A percentile compares a stretch with the other conserved stretches of the same genome.
These are phyloP conservation scores for Fonsecaea nubica DNA, from an alignment of 2,329 filamentous ascomycete genomes.

Conservation along the genomic window DNA sequence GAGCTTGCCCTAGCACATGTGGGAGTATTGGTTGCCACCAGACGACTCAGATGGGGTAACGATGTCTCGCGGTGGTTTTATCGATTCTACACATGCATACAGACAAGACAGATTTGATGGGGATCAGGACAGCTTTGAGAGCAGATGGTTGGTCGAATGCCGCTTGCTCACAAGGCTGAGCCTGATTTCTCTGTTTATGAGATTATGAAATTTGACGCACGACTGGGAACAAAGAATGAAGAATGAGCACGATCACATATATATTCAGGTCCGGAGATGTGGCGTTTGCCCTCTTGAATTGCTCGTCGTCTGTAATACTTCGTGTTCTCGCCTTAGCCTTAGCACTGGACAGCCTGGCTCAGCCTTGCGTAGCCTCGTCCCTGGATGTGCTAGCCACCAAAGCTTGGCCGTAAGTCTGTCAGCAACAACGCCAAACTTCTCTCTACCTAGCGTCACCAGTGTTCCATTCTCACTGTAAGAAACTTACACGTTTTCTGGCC, in stretches of 20 bases:
- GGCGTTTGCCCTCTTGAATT: background rate
- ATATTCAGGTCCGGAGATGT: background rate
- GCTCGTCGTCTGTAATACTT: background rate
- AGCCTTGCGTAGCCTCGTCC: background rate
- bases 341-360: background rate
- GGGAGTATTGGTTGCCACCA: background rate
- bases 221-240: background rate
- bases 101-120: constrained; percentile 4
- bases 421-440: background rate
- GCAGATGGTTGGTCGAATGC: background rate
- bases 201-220: constrained; percentile 7
- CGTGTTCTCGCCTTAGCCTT: background rate
- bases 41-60: background rate
- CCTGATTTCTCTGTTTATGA: constrained; percentile 7
- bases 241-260: background rate
- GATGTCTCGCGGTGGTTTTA: background rate
- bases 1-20: background rate
- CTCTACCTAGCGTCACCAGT: background rate
- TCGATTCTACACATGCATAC: constrained; percentile 1
- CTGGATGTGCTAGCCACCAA: background rate
- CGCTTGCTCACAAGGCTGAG: background rate
- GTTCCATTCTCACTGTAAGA: background rate
- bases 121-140: background rate
- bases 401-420: background rate
- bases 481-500: background rate